These are phyloP conservation scores for Agaricus subrufescens DNA, from an alignment of 768 basidiomycete species.

Conservation along the genomic window DNA sequence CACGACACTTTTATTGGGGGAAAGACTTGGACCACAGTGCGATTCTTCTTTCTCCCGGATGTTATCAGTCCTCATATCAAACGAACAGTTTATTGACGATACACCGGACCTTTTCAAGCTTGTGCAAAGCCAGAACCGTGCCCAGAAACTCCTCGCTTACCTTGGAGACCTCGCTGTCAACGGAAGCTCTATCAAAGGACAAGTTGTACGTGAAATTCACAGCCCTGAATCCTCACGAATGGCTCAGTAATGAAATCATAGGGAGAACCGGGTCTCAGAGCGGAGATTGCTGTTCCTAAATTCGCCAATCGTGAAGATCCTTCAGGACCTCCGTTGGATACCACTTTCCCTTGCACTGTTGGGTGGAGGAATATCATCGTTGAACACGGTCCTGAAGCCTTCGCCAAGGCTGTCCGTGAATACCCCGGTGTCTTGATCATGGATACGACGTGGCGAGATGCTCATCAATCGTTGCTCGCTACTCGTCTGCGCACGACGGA, in stretches of 20 bases:
- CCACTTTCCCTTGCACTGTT: constrained; percentile 72
- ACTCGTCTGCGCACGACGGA: constrained; percentile 94
- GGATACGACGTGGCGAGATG: constrained; percentile 99
- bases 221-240: background rate
- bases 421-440: constrained; percentile 95
- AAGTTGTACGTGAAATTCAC: constrained; percentile 42
- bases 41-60: background rate
- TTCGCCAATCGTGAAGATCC: constrained; percentile 78
- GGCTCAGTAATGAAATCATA: constrained; percentile 15
- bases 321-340: constrained; percentile 70
- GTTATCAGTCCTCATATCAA: constrained; percentile 1
- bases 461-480: constrained; percentile 95
- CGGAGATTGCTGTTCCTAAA: constrained; percentile 79
- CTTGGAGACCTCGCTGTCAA: constrained; percentile 98
- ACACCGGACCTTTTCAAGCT: constrained; percentile 99
- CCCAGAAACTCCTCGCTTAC: constrained; percentile 94
- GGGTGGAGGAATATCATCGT: constrained; percentile 99
- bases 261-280: constrained; percentile 93
- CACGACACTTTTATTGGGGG: constrained; percentile 95
- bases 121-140: constrained; percentile 96
- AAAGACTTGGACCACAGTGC: constrained; percentile 92
- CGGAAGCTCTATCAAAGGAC: constrained; percentile 96
- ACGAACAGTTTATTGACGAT: constrained; percentile 90
- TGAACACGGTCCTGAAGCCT: constrained; percentile 95
- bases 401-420: constrained; percentile 95